phyloP scores from a whole-genome alignment of 2,329 filamentous ascomycete species.

The Aspergillus carbonarius region DNA sequence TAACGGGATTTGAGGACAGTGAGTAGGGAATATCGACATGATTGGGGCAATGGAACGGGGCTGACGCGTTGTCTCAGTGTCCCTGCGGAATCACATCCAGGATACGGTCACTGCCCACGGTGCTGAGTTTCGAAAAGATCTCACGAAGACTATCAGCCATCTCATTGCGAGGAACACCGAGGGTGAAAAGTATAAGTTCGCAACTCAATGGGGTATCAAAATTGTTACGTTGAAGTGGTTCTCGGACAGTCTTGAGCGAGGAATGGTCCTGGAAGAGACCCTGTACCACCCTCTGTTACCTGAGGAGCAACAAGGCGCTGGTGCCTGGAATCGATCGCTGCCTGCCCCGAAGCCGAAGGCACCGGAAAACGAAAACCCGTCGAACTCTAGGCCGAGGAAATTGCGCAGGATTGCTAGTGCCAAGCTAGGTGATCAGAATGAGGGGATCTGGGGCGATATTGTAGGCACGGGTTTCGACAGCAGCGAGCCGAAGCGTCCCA shows the following conservation, averaged over 20 bases:
- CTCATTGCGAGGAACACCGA: conserved; percentile 75
- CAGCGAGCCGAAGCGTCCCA: conserved; percentile 25
- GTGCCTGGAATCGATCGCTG: conserved; percentile 66
- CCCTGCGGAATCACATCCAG: conserved; percentile 69
- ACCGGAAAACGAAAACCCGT: conserved; percentile 46
- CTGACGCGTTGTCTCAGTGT: conserved; percentile 43
- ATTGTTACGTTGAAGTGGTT: conserved; percentile 85
- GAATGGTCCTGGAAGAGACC: conserved; percentile 87
- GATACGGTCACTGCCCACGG: conserved; percentile 68
- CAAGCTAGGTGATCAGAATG: conserved; percentile 75
- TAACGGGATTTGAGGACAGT: conserved; percentile 70
- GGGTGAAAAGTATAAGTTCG: conserved; percentile 87
- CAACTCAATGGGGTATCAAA: conserved; percentile 76
- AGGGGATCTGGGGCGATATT: conserved; percentile 89
- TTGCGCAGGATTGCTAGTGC: conserved; percentile 83
- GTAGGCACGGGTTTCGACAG: conserved; percentile 52
- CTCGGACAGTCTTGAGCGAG: conserved; percentile 74
- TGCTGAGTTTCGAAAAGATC: conserved; percentile 80
- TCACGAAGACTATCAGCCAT: conserved; percentile 84
- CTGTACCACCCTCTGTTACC: conserved; percentile 76
- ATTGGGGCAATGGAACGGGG: neutral
- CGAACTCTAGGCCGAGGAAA: conserved; percentile 69
- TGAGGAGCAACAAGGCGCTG: conserved; percentile 68
- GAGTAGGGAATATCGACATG: conserved; percentile 23
- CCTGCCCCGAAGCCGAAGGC: conserved; percentile 24